Evolutionary conservation across 768 basidiomycete species (phyloP).

Genomic region (Amyloporia xantha): DNA sequence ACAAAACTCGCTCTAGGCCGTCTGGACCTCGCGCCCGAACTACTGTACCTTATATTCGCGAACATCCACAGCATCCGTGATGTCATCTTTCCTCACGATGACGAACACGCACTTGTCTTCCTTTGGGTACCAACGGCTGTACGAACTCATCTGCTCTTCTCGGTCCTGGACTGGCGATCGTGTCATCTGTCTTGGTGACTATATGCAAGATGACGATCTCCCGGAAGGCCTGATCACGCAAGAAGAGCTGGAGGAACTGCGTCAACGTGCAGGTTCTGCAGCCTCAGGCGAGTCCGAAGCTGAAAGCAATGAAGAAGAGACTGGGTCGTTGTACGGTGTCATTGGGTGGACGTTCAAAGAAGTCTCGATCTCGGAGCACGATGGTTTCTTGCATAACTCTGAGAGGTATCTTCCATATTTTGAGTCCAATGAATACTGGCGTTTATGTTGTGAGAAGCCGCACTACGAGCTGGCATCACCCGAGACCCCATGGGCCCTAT

Average conservation of each 20-base stretch:
- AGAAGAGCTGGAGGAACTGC: not conserved
- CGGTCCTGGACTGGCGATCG: not conserved
- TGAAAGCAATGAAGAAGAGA: not conserved
- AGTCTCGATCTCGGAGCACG: not conserved
- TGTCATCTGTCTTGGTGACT: slow-evolving; percentile 5
- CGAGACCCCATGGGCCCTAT: slow-evolving; percentile 3
- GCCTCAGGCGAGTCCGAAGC: too few species aligned
- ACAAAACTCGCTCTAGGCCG: not conserved
- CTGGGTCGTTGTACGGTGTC: not conserved
- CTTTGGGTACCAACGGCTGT: not conserved
- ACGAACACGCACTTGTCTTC: not conserved
- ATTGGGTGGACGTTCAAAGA: not conserved
- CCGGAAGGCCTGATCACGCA: not conserved
- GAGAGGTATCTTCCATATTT: not conserved
- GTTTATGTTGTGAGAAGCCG: not conserved
- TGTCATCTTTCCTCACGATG: not conserved
- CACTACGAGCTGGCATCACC: not conserved
- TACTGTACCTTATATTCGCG: not conserved
- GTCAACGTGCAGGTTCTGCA: too few species aligned
- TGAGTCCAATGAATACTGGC: not conserved
- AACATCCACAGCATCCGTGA: not conserved
- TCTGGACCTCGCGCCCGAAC: slow-evolving; percentile 4
- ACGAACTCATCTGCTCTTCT: not conserved
- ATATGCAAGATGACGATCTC: slow-evolving; percentile 2
- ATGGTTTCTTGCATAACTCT: not conserved